Evolutionary conservation across 2,329 filamentous ascomycete species (phyloP).

Genomic region (Magnaporthiopsis poae): DNA sequence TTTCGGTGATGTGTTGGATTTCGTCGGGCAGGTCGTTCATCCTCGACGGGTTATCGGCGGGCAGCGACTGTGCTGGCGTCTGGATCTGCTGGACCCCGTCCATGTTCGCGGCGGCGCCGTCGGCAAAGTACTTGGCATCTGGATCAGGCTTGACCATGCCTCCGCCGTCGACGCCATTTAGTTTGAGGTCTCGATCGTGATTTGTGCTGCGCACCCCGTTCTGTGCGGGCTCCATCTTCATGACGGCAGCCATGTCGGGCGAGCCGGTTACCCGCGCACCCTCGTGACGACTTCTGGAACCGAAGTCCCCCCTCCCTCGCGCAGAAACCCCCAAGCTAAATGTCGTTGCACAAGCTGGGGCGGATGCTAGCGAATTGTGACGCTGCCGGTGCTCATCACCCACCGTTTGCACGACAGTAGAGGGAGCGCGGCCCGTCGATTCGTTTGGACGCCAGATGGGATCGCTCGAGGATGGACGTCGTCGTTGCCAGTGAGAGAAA

Average conservation of each 20-base stretch:
- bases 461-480: background rate
- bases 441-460: background rate
- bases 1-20: conserved; percentile 59
- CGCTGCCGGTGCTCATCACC: background rate
- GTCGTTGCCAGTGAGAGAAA: background rate
- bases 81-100: conserved; percentile 10
- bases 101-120: conserved; percentile 16
- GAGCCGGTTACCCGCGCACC: background rate
- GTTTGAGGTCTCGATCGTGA: conserved; percentile 40
- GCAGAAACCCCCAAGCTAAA: background rate
- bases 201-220: conserved; percentile 43
- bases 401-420: background rate
- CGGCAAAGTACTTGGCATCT: conserved; percentile 21
- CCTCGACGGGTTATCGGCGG: conserved; percentile 23
- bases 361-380: background rate
- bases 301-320: background rate
- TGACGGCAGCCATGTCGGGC: conserved; percentile 11
- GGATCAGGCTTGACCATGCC: conserved; percentile 14
- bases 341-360: background rate
- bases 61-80: conserved; percentile 15
- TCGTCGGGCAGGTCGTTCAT: conserved; percentile 53
- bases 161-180: conserved; percentile 36
- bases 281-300: background rate
- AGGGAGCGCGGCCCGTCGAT: background rate
- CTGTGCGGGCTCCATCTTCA: conserved; percentile 32